Conservation (phyloP, 2,329 filamentous ascomycete genomes). For the Fusarium metavorans region DNA sequence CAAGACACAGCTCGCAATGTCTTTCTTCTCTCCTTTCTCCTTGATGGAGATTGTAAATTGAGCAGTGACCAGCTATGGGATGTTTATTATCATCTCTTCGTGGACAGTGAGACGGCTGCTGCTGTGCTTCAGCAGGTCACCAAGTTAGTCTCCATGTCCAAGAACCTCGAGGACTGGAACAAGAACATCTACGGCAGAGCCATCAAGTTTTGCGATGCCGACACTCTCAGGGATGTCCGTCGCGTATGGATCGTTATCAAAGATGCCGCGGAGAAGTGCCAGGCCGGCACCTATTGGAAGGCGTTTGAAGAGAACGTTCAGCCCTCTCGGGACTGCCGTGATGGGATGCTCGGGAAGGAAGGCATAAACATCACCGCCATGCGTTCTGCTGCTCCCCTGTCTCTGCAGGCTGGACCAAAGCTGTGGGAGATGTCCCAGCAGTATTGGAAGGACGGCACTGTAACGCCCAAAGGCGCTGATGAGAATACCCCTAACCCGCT, state of each 20-base stretch:
- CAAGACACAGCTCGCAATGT: slow-evolving; percentile 63
- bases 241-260: slow-evolving; percentile 52
- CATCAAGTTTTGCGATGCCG: slow-evolving; percentile 62
- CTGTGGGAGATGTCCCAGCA: slow-evolving; percentile 40
- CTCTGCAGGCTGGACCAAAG: slow-evolving; percentile 40
- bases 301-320: slow-evolving; percentile 34
- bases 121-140: slow-evolving; percentile 56
- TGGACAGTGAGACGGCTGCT: slow-evolving; percentile 53
- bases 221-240: slow-evolving; percentile 57
- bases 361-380: slow-evolving; percentile 46
- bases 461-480: slow-evolving; percentile 30
- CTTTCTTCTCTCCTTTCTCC: slow-evolving; percentile 63
- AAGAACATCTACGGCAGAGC: slow-evolving; percentile 55
- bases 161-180: slow-evolving; percentile 59
- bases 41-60: slow-evolving; percentile 52
- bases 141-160: slow-evolving; percentile 56
- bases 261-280: slow-evolving; percentile 26
- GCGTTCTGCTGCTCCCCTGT: slow-evolving; percentile 54
- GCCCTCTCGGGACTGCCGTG: slow-evolving; percentile 27
- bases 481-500: slow-evolving; percentile 58
- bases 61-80: slow-evolving; percentile 59
- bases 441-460: slow-evolving; percentile 53
- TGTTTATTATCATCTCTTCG: slow-evolving; percentile 65
- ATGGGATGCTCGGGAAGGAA: slow-evolving; percentile 22
- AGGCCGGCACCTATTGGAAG: slow-evolving; percentile 12